Percentiles rank a stretch among this genome's conserved stretches.
Conservation (phyloP, 1,284 basidiomycete genomes). For the Leucoagaricus sp. region DNA sequence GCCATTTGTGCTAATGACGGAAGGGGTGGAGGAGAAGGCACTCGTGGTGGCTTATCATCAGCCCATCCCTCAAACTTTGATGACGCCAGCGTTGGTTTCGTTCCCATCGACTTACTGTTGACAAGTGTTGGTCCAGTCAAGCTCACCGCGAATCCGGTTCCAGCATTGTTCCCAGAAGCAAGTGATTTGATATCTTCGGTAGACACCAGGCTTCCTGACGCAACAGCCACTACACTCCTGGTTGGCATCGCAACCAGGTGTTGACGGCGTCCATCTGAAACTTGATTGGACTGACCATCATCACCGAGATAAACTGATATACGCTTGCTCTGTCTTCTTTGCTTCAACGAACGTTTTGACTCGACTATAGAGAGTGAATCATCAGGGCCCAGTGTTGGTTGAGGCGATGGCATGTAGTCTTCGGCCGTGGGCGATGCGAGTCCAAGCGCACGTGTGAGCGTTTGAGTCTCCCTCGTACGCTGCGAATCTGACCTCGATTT, state of each 20-base stretch:
- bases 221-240: constrained; percentile 8
- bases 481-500: constrained; percentile 40
- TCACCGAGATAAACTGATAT: constrained; percentile 7
- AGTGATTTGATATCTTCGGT: constrained; percentile 12
- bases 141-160: not conserved
- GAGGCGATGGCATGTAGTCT: constrained; percentile 42
- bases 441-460: constrained; percentile 56
- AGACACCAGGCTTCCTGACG: constrained; percentile 8
- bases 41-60: constrained; percentile 69
- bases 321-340: constrained; percentile 18
- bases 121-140: not conserved
- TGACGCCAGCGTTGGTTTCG: constrained; percentile 8
- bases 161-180: not conserved
- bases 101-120: constrained; percentile 4
- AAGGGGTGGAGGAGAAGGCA: constrained; percentile 67
- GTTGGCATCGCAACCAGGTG: constrained; percentile 9
- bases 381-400: constrained; percentile 66
- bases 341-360: constrained; percentile 20
- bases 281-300: constrained; percentile 2
- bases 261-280: constrained; percentile 7
- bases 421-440: constrained; percentile 43
- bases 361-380: constrained; percentile 64
- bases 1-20: constrained; percentile 79
- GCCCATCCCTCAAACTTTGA: constrained; percentile 23
- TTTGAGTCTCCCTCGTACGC: constrained; percentile 50